These are phyloP conservation scores for Monosporozyma aerobia DNA, from an alignment of 805 yeast genomes.

Conservation along the genomic window DNA sequence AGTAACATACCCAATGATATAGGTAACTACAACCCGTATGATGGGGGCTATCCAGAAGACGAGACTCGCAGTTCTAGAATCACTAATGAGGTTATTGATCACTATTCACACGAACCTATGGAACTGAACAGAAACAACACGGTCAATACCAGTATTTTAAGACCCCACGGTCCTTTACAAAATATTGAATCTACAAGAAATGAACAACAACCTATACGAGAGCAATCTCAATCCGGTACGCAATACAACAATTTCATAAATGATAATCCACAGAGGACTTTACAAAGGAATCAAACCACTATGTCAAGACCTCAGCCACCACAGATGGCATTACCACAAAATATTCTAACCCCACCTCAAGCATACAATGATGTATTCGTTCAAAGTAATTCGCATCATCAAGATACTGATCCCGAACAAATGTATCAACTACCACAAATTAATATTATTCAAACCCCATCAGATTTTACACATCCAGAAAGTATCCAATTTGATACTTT, in stretches of 20 bases:
- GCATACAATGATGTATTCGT: conserved; percentile 18
- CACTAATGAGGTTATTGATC: background rate
- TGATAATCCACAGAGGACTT: background rate
- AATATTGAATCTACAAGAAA: background rate
- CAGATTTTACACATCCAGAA: conserved; percentile 12
- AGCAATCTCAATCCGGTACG: background rate
- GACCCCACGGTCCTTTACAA: background rate
- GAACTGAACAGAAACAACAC: background rate
- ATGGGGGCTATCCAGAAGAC: background rate
- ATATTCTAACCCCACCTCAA: conserved; percentile 11
- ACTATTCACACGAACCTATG: conserved; percentile 1
- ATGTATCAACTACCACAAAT: conserved; percentile 19
- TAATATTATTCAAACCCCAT: conserved; percentile 21
- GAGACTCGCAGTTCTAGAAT: background rate
- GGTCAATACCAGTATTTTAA: background rate
- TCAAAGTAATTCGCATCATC: conserved; percentile 1
- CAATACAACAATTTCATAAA: background rate
- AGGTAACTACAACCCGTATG: background rate
- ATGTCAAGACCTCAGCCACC: background rate
- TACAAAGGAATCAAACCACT: background rate
- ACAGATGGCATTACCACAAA: conserved; percentile 7
- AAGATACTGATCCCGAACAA: background rate
- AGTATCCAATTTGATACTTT: conserved; percentile 4
- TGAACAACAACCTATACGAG: background rate
- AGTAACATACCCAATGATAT: background rate